Base-by-base conservation (phyloP, 441 rosid genomes). In the Arabidopsis lyrata region DNA sequence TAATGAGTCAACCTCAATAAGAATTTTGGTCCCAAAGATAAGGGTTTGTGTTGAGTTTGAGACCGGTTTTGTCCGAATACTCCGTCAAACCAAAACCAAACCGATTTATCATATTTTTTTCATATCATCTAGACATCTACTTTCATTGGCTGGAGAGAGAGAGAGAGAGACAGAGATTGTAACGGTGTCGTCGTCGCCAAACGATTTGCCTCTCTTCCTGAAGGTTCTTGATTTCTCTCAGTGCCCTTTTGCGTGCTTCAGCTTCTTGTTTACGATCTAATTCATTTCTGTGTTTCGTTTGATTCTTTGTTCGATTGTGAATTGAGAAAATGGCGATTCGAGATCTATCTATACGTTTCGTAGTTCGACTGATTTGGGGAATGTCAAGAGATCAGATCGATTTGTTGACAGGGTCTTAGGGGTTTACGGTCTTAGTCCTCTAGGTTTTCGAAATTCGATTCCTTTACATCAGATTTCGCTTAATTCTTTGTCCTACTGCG, bases 111-210 rank as follows among this genome's bases (percentile, higher is more conserved):
- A 48, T 22, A 11, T 52, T 1, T 49, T 52, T 47, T 47, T 31
- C 66, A n/a, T 68, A 62, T 75, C 20, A 18, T 18, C 20, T 18
- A 18, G 20, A 52, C 67, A 48, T 66, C 76, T 27, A 68, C 54
- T 49, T 69, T 76, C 71, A 34, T 62, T 70, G 70, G 72, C 80
- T 45, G 48, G 44, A 63, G 78, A 61, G 15, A 32, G 27, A 24
- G 27, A 24, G 24, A 22, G 24, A 22, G 27, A 24, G 27, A 24
- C 27, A 24, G 27, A 29, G 22, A 57, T 59, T 70, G 76, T 70
- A 58, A 70, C 76, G 72, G 68, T 70, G 72, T 70, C 72, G 9
- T 70, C 80, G 54, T 76, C 74, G 8, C 44, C 48, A 67, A 68
- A 52, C 65, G 75, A 64, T 63, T 57, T 68, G 38, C 60, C 53